These are phyloP conservation scores for Saitoella complicata DNA, from an alignment of 805 yeast species.

Conservation along the genomic window DNA sequence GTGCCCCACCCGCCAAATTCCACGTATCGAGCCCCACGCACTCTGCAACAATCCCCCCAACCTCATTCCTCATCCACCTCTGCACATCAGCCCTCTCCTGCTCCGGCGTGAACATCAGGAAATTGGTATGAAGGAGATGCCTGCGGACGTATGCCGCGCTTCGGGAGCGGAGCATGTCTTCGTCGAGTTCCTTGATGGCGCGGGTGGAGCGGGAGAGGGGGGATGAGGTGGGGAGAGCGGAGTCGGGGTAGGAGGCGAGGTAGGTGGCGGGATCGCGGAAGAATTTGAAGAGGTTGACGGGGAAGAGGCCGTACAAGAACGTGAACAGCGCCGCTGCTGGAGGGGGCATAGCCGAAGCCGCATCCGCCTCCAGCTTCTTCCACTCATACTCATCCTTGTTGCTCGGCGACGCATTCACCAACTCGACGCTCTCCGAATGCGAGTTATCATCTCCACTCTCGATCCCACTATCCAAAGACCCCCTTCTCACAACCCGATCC, in stretches of 20 bases:
- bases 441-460: too few relatives aligned
- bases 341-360: background rate
- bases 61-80: constrained; percentile 20
- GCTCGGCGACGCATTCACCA: too few relatives aligned
- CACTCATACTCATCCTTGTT: too few relatives aligned
- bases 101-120: constrained; percentile 23
- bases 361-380: too few relatives aligned
- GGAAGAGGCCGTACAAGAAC: constrained; percentile 42
- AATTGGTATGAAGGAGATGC: constrained; percentile 34
- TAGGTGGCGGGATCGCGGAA: constrained; percentile 28
- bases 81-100: constrained; percentile 22
- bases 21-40: constrained; percentile 18
- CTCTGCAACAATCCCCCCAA: constrained; percentile 22
- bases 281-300: constrained; percentile 32
- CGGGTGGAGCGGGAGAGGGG: constrained; percentile 8
- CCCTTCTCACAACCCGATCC: too few relatives aligned
- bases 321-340: constrained; percentile 23
- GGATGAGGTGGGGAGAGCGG: constrained; percentile 24
- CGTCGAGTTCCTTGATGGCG: constrained; percentile 19
- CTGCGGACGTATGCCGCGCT: constrained; percentile 17
- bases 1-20: constrained; percentile 1
- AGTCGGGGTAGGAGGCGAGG: constrained; percentile 9
- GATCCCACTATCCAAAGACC: too few relatives aligned
- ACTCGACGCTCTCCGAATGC: too few relatives aligned
- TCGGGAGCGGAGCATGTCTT: constrained; percentile 19